phyloP scores from a whole-genome alignment of 345 rosid genomes.

The Acer saccharum region DNA sequence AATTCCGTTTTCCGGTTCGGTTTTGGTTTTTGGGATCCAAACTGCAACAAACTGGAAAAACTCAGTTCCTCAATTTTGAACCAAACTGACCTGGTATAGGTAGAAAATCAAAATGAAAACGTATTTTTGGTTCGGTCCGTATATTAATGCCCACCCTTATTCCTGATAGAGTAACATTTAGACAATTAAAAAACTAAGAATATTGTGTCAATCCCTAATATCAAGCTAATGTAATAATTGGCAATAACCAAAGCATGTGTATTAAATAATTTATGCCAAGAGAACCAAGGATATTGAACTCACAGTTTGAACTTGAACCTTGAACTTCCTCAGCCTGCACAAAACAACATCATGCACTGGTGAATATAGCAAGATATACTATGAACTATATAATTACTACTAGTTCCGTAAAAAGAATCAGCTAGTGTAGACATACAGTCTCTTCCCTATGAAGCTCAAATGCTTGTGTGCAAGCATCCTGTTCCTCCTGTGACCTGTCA shows the following conservation, averaged over 20 bases:
- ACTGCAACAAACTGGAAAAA: not conserved
- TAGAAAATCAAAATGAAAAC: not conserved
- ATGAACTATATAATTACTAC: not conserved
- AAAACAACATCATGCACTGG: slow-evolving; percentile 13
- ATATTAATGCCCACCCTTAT: not conserved
- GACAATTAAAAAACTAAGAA: not conserved
- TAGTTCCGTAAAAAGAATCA: slow-evolving; percentile 22
- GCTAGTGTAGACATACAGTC: slow-evolving; percentile 39
- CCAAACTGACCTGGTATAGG: not conserved
- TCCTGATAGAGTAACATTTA: not conserved
- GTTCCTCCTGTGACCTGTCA: slow-evolving; percentile 22
- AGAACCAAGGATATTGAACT: slow-evolving; percentile 32
- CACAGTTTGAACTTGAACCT: slow-evolving; percentile 45
- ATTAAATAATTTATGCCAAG: slow-evolving; percentile 17
- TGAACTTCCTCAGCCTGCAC: slow-evolving; percentile 58
- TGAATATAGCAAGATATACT: slow-evolving; percentile 19
- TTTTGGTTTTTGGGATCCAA: not conserved
- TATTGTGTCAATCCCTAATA: not conserved
- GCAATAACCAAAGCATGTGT: not conserved
- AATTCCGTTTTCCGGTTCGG: not conserved
- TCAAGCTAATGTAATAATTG: slow-evolving; percentile 1
- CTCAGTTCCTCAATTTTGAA: not conserved
- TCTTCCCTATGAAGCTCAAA: slow-evolving; percentile 33
- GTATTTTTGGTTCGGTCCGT: not conserved
- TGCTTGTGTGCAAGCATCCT: slow-evolving; percentile 29